Percentiles rank a stretch among this genome's conserved stretches.
Conservation (phyloP, 78 protist species). For the Speleostelium caveatum region DNA sequence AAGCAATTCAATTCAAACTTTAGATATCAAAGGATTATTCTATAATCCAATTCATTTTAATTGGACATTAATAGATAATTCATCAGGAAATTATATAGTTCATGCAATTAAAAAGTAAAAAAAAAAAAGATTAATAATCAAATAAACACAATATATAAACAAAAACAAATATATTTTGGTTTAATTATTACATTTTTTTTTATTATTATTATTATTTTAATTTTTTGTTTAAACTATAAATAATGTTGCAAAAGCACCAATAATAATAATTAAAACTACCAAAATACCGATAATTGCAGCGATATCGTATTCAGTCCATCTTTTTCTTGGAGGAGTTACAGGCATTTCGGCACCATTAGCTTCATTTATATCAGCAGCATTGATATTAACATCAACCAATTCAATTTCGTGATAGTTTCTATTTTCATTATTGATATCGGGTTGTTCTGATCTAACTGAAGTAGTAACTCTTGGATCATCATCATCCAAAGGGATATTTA, state of each 20-base stretch:
- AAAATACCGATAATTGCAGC: background rate
- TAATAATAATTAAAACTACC: conserved; percentile 8
- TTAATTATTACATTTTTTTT: background rate
- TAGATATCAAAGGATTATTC: conserved; percentile 40
- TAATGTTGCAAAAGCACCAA: conserved; percentile 35
- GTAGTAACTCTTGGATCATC: background rate
- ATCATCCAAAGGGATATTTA: conserved; percentile 24
- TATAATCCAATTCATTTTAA: conserved; percentile 35
- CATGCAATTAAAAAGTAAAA: conserved; percentile 32
- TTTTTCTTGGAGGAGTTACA: background rate
- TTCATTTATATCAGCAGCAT: conserved; percentile 2
- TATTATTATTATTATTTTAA: background rate
- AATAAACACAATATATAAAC: background rate
- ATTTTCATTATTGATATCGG: background rate
- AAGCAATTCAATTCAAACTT: background rate
- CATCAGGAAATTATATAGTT: conserved; percentile 40
- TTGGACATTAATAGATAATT: conserved; percentile 25
- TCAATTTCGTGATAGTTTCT: background rate
- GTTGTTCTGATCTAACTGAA: background rate
- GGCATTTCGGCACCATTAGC: conserved; percentile 38
- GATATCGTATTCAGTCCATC: background rate
- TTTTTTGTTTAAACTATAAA: conserved; percentile 1
- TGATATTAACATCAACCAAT: conserved; percentile 31
- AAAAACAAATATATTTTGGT: background rate
- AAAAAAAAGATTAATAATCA: too few relatives aligned